Conservation (phyloP, 768 basidiomycete species). For the Roridomyces roridus region DNA sequence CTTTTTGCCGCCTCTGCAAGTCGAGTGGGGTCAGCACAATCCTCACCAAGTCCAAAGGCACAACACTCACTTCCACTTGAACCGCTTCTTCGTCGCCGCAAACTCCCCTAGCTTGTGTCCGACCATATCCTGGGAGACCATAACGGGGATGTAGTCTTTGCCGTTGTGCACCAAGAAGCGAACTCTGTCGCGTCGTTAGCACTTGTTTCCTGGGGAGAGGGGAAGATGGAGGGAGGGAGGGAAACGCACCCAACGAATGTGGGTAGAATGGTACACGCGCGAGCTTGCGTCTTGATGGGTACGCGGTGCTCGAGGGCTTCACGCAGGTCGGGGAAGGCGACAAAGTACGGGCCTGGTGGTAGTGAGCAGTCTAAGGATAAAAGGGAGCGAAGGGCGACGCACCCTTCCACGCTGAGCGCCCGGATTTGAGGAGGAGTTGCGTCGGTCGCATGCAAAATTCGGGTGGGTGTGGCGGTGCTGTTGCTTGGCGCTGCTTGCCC, state of each 20-base stretch:
- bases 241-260: conserved; percentile 89
- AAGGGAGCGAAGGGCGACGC: conserved; percentile 7
- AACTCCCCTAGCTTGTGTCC: conserved; percentile 99
- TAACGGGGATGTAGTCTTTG: conserved; percentile 84
- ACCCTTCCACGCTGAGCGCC: conserved; percentile 90
- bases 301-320: conserved; percentile 81
- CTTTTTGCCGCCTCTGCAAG: no score
- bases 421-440: conserved; percentile 59
- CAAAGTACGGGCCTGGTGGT: conserved; percentile 86
- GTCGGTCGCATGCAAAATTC: conserved; percentile 63
- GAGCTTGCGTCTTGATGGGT: conserved; percentile 88
- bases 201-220: no score
- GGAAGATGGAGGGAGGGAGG: neutral
- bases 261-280: conserved; percentile 92
- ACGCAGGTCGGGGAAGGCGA: conserved; percentile 87
- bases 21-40: no score
- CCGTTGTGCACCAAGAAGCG: conserved; percentile 96
- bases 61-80: conserved; percentile 78
- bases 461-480: no score
- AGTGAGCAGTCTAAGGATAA: neutral
- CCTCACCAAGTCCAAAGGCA: no score
- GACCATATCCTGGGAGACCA: conserved; percentile 96
- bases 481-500: no score
- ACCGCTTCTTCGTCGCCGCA: conserved; percentile 85
- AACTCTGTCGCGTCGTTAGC: conserved; percentile 51